phyloP scores from a whole-genome alignment of 495 filamentous ascomycete species.

The Aspergillus diversus region DNA sequence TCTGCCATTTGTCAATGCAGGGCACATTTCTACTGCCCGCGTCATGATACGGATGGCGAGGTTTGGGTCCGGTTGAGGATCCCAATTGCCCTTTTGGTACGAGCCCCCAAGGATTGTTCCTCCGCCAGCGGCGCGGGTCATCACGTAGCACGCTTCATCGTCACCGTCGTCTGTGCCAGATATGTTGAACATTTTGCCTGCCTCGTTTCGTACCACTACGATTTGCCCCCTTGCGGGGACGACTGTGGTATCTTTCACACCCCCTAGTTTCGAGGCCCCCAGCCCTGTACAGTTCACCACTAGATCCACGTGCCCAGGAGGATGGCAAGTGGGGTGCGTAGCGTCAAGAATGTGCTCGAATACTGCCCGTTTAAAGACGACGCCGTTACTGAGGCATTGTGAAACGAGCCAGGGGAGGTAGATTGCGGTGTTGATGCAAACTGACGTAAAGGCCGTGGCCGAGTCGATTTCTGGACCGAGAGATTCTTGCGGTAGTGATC shows the following conservation, averaged over 20 bases:
- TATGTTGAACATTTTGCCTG: slow-evolving; percentile 61
- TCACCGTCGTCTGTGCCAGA: slow-evolving; percentile 76
- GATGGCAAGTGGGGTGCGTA: slow-evolving; percentile 48
- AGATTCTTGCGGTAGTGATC: neutral
- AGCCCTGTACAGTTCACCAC: slow-evolving; percentile 75
- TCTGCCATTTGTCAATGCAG: slow-evolving; percentile 62
- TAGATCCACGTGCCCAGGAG: slow-evolving; percentile 58
- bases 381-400: slow-evolving; percentile 73
- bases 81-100: slow-evolving; percentile 77
- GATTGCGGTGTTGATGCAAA: slow-evolving; percentile 88
- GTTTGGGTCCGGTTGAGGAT: slow-evolving; percentile 73
- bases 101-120: slow-evolving; percentile 81
- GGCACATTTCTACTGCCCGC: slow-evolving; percentile 67
- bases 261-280: slow-evolving; percentile 72
- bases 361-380: slow-evolving; percentile 62
- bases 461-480: slow-evolving; percentile 37
- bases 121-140: slow-evolving; percentile 74
- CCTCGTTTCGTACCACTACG: slow-evolving; percentile 79
- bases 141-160: slow-evolving; percentile 76
- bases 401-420: slow-evolving; percentile 84
- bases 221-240: slow-evolving; percentile 79
- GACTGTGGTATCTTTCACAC: slow-evolving; percentile 72
- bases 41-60: slow-evolving; percentile 81
- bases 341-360: slow-evolving; percentile 72
- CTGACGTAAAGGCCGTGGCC: slow-evolving; percentile 70